Evolutionary conservation across 352 stramenopile genomes (phyloP), one percentile per base, ranked within the genome.

Genomic region (Globisporangium spiculum): DNA sequence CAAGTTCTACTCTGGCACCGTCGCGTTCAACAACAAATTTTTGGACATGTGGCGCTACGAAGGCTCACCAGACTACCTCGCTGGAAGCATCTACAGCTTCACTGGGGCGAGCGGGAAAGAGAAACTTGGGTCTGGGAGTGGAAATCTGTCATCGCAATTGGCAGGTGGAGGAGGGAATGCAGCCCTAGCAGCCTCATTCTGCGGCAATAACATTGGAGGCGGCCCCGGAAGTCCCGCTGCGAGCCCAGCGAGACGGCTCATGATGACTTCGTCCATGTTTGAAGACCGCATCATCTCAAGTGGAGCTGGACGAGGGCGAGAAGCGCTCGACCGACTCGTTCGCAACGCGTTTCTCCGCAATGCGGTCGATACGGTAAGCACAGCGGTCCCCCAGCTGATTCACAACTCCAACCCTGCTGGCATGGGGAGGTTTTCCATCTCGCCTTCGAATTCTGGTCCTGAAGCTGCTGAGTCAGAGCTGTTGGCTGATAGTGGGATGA

Each of bases 31-130:
- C 69, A 89, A 89, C 74, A 86, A 83, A 54, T 94, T 92, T 50
- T 76, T 94, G 41, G 84, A 90, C 64, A 90, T 92, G 81, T 93
- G 86, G 86, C 75, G 82, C 20, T 84, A 90, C 60, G 86, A 93
- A 75, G 86, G 83, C 24, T 93, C 83, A 3, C 84, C 84, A 0
- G 86, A 93, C 71, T 93, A 93, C 63, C 70, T 93, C 24, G 84
- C 79, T 1, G 81, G 79, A 3, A 72, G 78, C 24, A 71, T 71
- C n/a, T 74, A 74, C 44, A 65, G 57, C 7, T 76, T 69, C 12
- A 46, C 60, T 1, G 60, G 67, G 27, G 60, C 68, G 8, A 70
- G 72, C 46, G 59, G 60, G 12, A 68, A 69, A 27, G 65, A 71
- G 4, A 54, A 38, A 27, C 30, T 68, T 18, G 48, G 60, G 1